phyloP scores from a whole-genome alignment of 2,329 filamentous ascomycete species.

The Diaporthe vexans region DNA sequence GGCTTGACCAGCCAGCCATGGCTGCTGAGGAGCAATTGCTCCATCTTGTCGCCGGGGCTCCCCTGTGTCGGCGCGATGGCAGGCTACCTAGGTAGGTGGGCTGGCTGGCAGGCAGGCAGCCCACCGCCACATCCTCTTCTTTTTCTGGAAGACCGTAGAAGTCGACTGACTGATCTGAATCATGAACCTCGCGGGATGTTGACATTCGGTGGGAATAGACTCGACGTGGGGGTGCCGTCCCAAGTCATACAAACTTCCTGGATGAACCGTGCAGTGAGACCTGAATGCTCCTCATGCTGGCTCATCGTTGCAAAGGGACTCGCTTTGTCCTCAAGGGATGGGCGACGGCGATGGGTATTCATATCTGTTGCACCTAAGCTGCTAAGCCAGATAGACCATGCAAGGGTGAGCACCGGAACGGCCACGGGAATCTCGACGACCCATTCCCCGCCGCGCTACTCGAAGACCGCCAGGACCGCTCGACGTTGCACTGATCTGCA shows the following conservation, averaged over 20 bases:
- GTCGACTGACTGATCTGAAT: constrained; percentile 4
- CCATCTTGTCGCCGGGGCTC: neutral
- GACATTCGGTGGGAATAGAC: constrained; percentile 2
- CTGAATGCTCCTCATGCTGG: neutral
- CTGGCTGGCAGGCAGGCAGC: neutral
- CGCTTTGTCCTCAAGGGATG: neutral
- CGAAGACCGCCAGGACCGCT: constrained; percentile 28
- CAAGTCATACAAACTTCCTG: neutral
- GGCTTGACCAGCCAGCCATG: neutral
- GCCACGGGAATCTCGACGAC: constrained; percentile 17
- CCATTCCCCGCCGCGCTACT: constrained; percentile 20
- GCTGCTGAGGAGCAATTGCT: constrained; percentile 28
- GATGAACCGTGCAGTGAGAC: neutral
- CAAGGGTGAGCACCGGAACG: constrained; percentile 11
- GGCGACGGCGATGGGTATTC: neutral
- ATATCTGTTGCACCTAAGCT: neutral
- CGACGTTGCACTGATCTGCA: constrained; percentile 32
- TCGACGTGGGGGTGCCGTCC: neutral
- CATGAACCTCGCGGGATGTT: neutral
- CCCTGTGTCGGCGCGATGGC: neutral
- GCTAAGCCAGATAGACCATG: neutral
- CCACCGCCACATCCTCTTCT: neutral
- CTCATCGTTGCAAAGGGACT: neutral
- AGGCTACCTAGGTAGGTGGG: neutral
- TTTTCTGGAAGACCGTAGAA: neutral